Percentiles rank a stretch among this genome's conserved stretches.
These are phyloP conservation scores for Malus hybrid DNA, from an alignment of 331 rosid genomes.

Conservation along the genomic window DNA sequence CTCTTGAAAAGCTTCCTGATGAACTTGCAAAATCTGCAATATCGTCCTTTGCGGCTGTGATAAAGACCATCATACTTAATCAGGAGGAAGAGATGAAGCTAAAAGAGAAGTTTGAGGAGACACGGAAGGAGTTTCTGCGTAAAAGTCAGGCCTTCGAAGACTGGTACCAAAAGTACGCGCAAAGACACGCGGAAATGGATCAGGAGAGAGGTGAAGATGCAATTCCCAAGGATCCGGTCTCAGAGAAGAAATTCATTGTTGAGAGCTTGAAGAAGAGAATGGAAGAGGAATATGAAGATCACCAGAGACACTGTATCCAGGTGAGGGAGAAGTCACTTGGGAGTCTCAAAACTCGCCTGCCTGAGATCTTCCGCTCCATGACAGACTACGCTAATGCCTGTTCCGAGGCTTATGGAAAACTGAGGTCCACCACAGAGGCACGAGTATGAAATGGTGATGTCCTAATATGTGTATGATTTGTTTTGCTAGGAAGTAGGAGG, in stretches of 20 bases:
- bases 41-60: conserved; percentile 64
- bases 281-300: conserved; percentile 61
- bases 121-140: conserved; percentile 47
- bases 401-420: conserved; percentile 49
- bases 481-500: conserved; percentile 1
- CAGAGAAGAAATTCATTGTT: conserved; percentile 52
- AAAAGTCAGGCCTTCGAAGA: conserved; percentile 61
- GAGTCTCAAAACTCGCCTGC: conserved; percentile 67
- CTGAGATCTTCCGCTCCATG: conserved; percentile 70
- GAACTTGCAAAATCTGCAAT: conserved; percentile 73
- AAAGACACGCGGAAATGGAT: conserved; percentile 41
- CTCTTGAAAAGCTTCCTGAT: conserved; percentile 78
- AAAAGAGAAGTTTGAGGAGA: conserved; percentile 68
- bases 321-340: conserved; percentile 75
- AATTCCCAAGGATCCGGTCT: conserved; percentile 43
- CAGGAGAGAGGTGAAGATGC: conserved; percentile 55
- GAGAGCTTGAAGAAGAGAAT: conserved; percentile 73
- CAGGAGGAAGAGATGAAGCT: conserved; percentile 89
- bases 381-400: conserved; percentile 51
- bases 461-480: background rate
- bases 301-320: conserved; percentile 55
- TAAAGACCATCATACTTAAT: conserved; percentile 51
- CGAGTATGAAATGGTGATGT: conserved; percentile 18
- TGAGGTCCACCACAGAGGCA: conserved; percentile 34
- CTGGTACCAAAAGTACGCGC: conserved; percentile 63